Evolutionary conservation across 371 early-diverging fungal species (phyloP).

Genomic region (Mucor circinelloides): DNA sequence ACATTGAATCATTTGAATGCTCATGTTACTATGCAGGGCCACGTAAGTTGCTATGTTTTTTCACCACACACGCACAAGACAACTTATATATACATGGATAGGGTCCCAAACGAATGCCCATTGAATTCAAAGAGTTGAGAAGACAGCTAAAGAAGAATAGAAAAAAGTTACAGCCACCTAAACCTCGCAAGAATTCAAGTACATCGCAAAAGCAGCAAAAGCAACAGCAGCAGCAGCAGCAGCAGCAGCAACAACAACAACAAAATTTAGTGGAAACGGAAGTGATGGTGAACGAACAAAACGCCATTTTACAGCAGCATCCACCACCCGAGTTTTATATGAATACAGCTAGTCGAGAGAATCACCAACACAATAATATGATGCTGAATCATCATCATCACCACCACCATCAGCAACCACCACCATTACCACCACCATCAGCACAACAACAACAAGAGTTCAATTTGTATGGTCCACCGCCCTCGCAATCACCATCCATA

Average conservation of each 20-base stretch:
- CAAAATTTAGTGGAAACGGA: background rate
- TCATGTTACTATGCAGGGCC: conserved; percentile 75
- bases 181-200: conserved; percentile 15
- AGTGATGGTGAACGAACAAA: background rate
- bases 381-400: background rate
- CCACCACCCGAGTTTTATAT: background rate
- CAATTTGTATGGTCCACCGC: background rate
- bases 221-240: background rate
- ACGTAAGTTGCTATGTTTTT: conserved; percentile 38
- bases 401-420: background rate
- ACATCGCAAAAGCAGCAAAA: background rate
- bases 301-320: background rate
- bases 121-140: conserved; percentile 68
- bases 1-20: conserved; percentile 76
- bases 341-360: background rate
- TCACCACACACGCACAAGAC: too few relatives aligned
- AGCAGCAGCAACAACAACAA: background rate
- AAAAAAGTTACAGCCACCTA: conserved; percentile 23
- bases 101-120: conserved; percentile 47
- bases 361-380: background rate
- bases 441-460: background rate
- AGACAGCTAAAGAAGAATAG: conserved; percentile 48
- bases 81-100: conserved; percentile 1
- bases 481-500: background rate
- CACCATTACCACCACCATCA: background rate